Evolutionary conservation across 352 stramenopile genomes (phyloP), one percentile per base, ranked within the genome.

Genomic region (Globisporangium camurandrum): DNA sequence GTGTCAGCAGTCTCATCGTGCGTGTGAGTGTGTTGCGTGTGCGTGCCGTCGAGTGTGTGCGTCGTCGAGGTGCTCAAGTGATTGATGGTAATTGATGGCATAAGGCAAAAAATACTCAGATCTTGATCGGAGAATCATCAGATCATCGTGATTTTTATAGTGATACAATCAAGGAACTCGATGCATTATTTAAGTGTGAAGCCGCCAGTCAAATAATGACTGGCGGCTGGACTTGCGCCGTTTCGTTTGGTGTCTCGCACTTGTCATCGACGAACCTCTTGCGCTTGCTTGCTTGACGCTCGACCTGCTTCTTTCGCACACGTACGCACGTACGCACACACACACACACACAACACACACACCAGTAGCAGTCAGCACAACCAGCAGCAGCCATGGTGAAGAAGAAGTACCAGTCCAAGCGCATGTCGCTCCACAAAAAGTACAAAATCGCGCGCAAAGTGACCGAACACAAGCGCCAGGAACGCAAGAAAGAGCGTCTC

Each of bases 341-440:
- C 53, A 36, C 39, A 42, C 28, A 26, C 47, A 20, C 51, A 23
- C 5, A 22, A 46, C 17, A 28, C 36, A n/a, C 26, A 19, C 10
- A 5, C 33, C 41, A 33, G 14, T 45, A 19, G 39, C 39, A 19
- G 46, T 16, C 36, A 51, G 19, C 56, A 28, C 16, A 4, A 59
- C 23, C 33, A 43, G 12, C 27, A 27, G 56, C 17, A 31, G 31
- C 53, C 42, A 99, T 99, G 96, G 95, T 99, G 27, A 98, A 98
- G 73, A 99, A 99, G 77, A 99, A 99, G 84, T 89, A 90, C 55
- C 98, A 99, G 74, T 98, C 88, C 24, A 98, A 98, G 69, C 83
- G 96, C 41, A 82, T 93, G 50, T 95, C 96, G 44, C 84, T 99
- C 44, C 97, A 99, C 74, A 97, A 99, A 82, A 99, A 99, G 75